phyloP scores from a whole-genome alignment of 1,139 yeast genomes.

The Saccharomyces pastorianus region DNA sequence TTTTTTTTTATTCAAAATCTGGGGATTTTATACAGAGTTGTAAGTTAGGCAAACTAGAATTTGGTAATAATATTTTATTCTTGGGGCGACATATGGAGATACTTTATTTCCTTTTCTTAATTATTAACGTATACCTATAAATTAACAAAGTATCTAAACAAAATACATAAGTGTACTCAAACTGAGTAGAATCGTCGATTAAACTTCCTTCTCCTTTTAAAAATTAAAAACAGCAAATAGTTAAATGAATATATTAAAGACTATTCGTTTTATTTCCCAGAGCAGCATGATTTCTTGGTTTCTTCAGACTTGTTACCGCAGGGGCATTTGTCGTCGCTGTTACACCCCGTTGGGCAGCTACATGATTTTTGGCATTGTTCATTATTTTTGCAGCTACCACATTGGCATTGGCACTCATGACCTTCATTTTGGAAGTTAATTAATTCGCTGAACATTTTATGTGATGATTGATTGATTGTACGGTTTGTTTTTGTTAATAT shows the following conservation, averaged over 20 bases:
- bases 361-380: neutral
- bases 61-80: neutral
- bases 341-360: neutral
- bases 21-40: no score
- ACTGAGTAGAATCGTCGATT: neutral
- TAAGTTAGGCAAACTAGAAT: no score
- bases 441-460: neutral
- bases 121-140: neutral
- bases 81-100: neutral
- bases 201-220: neutral
- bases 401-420: neutral
- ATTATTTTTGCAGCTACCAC: neutral
- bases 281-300: neutral
- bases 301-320: neutral
- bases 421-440: neutral
- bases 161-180: neutral
- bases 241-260: neutral
- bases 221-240: neutral
- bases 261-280: neutral
- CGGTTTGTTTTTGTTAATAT: neutral
- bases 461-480: neutral
- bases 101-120: neutral
- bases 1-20: no score
- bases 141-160: neutral
- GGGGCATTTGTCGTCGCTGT: neutral